phyloP scores from a whole-genome alignment of 2,329 filamentous ascomycete species.

The Aspergillus bombycis region DNA sequence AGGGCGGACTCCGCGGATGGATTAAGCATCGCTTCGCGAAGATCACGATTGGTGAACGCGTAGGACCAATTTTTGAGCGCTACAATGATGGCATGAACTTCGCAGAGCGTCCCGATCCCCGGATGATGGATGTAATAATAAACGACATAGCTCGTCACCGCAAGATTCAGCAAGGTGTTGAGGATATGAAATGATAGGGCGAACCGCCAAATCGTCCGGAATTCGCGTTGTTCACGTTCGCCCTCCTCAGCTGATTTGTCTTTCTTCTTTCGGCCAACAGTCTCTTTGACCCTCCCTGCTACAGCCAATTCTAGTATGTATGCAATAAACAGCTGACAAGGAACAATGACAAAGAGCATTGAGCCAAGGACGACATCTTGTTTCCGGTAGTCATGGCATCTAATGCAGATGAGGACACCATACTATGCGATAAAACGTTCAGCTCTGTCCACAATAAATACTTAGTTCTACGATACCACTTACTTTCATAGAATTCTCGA shows the following conservation, averaged over 20 bases:
- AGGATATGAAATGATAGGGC: slow-evolving; percentile 79
- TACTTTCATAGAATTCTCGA: slow-evolving; percentile 96
- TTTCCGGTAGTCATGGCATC: slow-evolving; percentile 82
- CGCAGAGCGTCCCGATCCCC: slow-evolving; percentile 85
- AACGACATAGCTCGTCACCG: slow-evolving; percentile 79
- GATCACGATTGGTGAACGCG: slow-evolving; percentile 92
- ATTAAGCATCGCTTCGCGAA: slow-evolving; percentile 87
- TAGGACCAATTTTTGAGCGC: slow-evolving; percentile 97
- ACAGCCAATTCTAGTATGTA: slow-evolving; percentile 87
- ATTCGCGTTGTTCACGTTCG: slow-evolving; percentile 64
- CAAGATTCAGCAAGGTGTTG: slow-evolving; percentile 81
- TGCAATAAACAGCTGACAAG: slow-evolving; percentile 86
- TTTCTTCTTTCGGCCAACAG: slow-evolving; percentile 62
- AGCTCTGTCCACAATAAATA: slow-evolving; percentile 1
- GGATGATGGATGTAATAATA: slow-evolving; percentile 93
- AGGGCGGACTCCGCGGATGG: slow-evolving; percentile 69
- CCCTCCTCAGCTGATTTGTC: slow-evolving; percentile 58
- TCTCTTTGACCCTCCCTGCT: slow-evolving; percentile 74
- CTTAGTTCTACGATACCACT: slow-evolving; percentile 8
- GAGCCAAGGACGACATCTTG: slow-evolving; percentile 77
- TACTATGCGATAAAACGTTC: slow-evolving; percentile 60
- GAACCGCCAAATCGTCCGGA: slow-evolving; percentile 76
- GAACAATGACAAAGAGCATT: slow-evolving; percentile 81
- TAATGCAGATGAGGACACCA: slow-evolving; percentile 88
- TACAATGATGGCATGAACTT: slow-evolving; percentile 90